These are phyloP conservation scores for Aspergillus clavatus DNA, from an alignment of 2,329 filamentous ascomycete species.

Conservation along the genomic window DNA sequence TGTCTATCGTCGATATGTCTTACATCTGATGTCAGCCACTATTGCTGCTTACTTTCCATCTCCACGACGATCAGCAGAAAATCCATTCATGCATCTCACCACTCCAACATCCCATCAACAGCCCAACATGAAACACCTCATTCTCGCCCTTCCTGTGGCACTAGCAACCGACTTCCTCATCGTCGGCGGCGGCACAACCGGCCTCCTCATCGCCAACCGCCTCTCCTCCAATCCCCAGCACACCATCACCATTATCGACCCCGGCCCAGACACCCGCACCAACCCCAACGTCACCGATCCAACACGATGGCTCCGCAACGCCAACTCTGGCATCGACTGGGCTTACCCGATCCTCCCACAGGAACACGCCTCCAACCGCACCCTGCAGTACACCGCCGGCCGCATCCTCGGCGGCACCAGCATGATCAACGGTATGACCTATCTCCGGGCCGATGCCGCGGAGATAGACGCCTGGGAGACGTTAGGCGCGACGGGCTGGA, in stretches of 20 bases:
- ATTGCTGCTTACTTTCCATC: too few relatives aligned
- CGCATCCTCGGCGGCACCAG: conserved; percentile 30
- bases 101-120: background rate
- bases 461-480: conserved; percentile 34
- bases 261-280: background rate
- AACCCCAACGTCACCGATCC: background rate
- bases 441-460: conserved; percentile 31
- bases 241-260: background rate
- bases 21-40: too few relatives aligned
- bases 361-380: background rate
- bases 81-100: background rate
- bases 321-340: background rate
- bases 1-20: too few relatives aligned
- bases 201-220: background rate
- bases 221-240: background rate
- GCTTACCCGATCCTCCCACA: background rate
- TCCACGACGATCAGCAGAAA: too few relatives aligned
- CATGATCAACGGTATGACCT: conserved; percentile 41
- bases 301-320: background rate
- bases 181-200: background rate
- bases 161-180: background rate
- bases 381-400: background rate
- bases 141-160: background rate
- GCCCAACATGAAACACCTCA: background rate
- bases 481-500: conserved; percentile 28